Evolutionary conservation across 331 rosid species (phyloP).

Genomic region (Dryas integrifolia): DNA sequence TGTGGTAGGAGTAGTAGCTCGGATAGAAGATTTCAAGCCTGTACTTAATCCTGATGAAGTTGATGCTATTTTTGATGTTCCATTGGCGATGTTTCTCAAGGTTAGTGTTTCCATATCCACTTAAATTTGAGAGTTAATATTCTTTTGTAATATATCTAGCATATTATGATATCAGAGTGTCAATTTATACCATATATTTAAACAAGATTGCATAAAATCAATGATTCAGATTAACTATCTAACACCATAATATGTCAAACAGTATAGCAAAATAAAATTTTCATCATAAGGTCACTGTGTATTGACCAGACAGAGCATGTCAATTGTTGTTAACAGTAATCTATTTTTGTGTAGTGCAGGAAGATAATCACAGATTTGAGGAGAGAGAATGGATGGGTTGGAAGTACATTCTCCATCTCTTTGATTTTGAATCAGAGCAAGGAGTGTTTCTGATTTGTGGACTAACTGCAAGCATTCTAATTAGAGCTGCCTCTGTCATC

Average conservation of each 20-base stretch:
- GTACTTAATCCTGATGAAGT: slow-evolving; percentile 31
- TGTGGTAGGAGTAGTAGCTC: slow-evolving; percentile 27
- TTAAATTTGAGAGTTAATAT: too few relatives aligned
- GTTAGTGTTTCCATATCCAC: slow-evolving; percentile 4
- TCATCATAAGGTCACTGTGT: too few relatives aligned
- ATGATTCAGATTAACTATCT: too few relatives aligned
- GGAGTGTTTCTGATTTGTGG: slow-evolving; percentile 31
- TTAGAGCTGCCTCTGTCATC: slow-evolving; percentile 29
- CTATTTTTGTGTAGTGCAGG: slow-evolving; percentile 12
- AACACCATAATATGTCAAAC: too few relatives aligned
- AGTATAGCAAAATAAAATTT: too few relatives aligned
- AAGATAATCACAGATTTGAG: slow-evolving; percentile 30
- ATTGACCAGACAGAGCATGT: neutral
- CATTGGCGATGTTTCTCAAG: slow-evolving; percentile 40
- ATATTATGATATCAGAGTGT: too few relatives aligned
- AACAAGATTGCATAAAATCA: too few relatives aligned
- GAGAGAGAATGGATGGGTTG: slow-evolving; percentile 41
- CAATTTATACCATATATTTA: too few relatives aligned
- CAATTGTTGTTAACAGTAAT: neutral
- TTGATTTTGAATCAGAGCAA: slow-evolving; percentile 23
- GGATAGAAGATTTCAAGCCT: slow-evolving; percentile 32
- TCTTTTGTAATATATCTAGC: too few relatives aligned
- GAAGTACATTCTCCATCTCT: slow-evolving; percentile 30
- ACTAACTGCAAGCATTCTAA: slow-evolving; percentile 40
- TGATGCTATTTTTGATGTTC: slow-evolving; percentile 36